These are phyloP conservation scores for Komagataea norvegica DNA, from an alignment of 1,139 yeast genomes.

Conservation along the genomic window DNA sequence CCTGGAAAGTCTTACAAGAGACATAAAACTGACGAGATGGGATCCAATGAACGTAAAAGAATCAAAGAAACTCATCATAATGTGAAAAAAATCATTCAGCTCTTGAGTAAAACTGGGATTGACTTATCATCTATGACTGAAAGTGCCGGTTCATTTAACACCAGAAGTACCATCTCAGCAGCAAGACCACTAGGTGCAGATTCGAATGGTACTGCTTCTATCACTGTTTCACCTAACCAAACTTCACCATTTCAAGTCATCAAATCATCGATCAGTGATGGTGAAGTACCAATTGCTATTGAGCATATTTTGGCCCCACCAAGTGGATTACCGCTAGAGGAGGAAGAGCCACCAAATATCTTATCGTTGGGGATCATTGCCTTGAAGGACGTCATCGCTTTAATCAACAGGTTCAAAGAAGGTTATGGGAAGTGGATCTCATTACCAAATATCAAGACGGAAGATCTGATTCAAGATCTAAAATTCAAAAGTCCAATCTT, in stretches of 20 bases:
- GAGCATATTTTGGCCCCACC: conserved; percentile 22
- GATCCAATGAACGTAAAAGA: conserved; percentile 5
- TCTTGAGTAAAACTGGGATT: conserved; percentile 4
- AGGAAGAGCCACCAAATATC: conserved; percentile 22
- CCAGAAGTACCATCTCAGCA: not conserved
- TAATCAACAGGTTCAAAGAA: conserved; percentile 56
- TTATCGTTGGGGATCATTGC: conserved; percentile 42
- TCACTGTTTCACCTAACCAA: conserved; percentile 15
- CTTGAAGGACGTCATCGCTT: conserved; percentile 34
- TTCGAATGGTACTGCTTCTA: conserved; percentile 9
- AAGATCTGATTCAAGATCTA: conserved; percentile 47
- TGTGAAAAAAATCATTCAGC: conserved; percentile 11
- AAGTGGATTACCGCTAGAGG: conserved; percentile 13
- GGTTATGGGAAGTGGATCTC: conserved; percentile 74
- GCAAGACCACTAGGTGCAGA: conserved; percentile 1
- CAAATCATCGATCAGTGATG: conserved; percentile 15
- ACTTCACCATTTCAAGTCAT: conserved; percentile 22
- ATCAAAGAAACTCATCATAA: conserved; percentile 9
- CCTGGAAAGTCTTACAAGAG: conserved; percentile 4
- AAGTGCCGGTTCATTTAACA: not conserved
- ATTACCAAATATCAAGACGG: conserved; percentile 55
- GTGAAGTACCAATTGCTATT: conserved; percentile 19
- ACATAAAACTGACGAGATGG: conserved; percentile 3
- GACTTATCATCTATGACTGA: not conserved
- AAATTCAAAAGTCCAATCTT: conserved; percentile 54